A percentile compares a stretch with the other conserved stretches of the same genome.
Evolutionary conservation across 192 early-diverging fungal genomes (phyloP).

Genomic region (Geranomyces michiganensis): DNA sequence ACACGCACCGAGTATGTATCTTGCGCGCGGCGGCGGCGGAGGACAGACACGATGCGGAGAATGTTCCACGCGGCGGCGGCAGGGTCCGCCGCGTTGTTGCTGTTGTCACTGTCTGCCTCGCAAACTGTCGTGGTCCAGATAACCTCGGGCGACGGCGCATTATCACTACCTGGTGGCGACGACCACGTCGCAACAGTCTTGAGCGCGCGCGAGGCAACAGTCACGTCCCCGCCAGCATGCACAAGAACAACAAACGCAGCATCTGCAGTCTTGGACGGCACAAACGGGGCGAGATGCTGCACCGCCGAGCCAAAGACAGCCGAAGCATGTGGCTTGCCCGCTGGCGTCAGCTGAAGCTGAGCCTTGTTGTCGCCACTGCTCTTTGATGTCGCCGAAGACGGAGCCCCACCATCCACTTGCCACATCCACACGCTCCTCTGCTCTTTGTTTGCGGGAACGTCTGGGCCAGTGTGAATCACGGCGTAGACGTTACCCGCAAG

Average conservation of each 20-base stretch:
- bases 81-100: background rate
- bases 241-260: background rate
- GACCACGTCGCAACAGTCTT: constrained; percentile 7
- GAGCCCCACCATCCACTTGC: constrained; percentile 7
- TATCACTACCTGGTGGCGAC: background rate
- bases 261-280: background rate
- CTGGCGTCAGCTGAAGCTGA: background rate
- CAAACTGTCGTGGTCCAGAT: constrained; percentile 13
- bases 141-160: background rate
- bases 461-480: constrained; percentile 15
- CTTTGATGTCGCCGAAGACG: background rate
- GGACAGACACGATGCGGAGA: constrained; percentile 7
- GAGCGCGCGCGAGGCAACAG: constrained; percentile 9
- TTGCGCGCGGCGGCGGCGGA: background rate
- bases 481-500: constrained; percentile 22
- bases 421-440: constrained; percentile 23
- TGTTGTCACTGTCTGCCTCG: background rate
- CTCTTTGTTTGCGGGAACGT: constrained; percentile 7
- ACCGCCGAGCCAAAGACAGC: background rate
- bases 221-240: constrained; percentile 10
- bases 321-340: constrained; percentile 17
- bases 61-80: background rate
- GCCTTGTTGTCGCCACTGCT: no score
- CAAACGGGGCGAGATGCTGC: constrained; percentile 5
- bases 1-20: background rate